A percentile compares a stretch with the other conserved stretches of the same genome.
phyloP scores from a whole-genome alignment of 208 protist species.

The Trypanosoma platydactyli region DNA sequence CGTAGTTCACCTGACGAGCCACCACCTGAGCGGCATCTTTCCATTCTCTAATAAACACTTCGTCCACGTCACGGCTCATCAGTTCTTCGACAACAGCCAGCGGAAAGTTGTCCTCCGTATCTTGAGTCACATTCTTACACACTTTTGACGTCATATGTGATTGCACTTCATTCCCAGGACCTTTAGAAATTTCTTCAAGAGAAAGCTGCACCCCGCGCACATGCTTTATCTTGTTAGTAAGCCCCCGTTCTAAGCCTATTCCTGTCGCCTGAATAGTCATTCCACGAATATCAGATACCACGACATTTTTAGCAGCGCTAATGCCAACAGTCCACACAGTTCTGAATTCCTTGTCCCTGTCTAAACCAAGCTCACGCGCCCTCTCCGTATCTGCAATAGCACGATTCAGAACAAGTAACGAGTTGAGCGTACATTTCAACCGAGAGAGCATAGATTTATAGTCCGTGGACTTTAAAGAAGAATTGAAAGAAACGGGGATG shows the following conservation, averaged over 20 bases:
- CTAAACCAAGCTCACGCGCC: slow-evolving; percentile 38
- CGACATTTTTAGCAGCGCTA: slow-evolving; percentile 43
- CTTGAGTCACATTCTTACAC: not conserved
- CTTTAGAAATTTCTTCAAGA: slow-evolving; percentile 54
- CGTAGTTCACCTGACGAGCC: slow-evolving; percentile 42
- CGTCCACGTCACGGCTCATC: slow-evolving; percentile 22
- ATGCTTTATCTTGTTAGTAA: not conserved
- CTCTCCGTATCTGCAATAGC: slow-evolving; percentile 41
- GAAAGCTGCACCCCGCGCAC: slow-evolving; percentile 45
- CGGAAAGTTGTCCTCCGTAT: not conserved
- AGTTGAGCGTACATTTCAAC: slow-evolving; percentile 35
- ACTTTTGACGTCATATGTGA: not conserved
- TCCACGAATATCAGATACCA: slow-evolving; percentile 77
- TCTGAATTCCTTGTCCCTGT: not conserved
- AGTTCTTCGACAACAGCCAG: slow-evolving; percentile 12
- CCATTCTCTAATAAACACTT: slow-evolving; percentile 35
- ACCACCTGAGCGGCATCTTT: slow-evolving; percentile 31
- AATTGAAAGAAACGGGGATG: slow-evolving; percentile 56
- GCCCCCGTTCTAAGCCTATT: slow-evolving; percentile 20
- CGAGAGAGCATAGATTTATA: slow-evolving; percentile 44
- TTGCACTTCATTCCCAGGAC: not conserved
- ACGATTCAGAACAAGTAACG: slow-evolving; percentile 55
- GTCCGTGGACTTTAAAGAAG: slow-evolving; percentile 38
- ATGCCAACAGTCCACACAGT: slow-evolving; percentile 71
- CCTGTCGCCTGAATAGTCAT: slow-evolving; percentile 81